A percentile compares a stretch with the other conserved stretches of the same genome.
These are phyloP conservation scores for Wolfiporia cocos DNA, from an alignment of 1,284 basidiomycete species.

Conservation along the genomic window DNA sequence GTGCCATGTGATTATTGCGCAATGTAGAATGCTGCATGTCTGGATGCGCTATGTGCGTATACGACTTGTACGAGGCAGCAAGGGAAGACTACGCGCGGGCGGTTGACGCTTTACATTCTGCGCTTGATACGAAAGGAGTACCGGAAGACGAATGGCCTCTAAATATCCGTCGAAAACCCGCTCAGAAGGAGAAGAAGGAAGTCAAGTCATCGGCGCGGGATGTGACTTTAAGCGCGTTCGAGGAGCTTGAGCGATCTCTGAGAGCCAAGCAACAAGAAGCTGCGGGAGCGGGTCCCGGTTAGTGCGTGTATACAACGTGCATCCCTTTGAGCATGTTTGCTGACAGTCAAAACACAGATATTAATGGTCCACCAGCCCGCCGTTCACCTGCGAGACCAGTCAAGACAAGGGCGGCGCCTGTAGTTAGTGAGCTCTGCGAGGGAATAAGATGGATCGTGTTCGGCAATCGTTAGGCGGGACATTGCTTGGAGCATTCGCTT, in stretches of 20 bases:
- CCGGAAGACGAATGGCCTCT: slow-evolving; percentile 64
- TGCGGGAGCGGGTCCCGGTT: slow-evolving; percentile 16
- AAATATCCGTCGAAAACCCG: slow-evolving; percentile 24
- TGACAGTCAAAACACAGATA: neutral
- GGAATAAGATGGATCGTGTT: slow-evolving; percentile 25
- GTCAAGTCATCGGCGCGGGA: slow-evolving; percentile 24
- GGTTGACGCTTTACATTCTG: slow-evolving; percentile 42
- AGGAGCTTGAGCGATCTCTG: slow-evolving; percentile 56
- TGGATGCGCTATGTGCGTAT: slow-evolving; percentile 84
- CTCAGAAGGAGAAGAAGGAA: slow-evolving; percentile 3
- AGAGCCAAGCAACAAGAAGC: slow-evolving; percentile 34
- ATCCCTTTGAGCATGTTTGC: slow-evolving; percentile 24
- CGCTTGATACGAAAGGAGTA: slow-evolving; percentile 44
- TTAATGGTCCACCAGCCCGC: neutral
- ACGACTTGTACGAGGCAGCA: slow-evolving; percentile 81
- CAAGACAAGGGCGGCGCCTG: neutral
- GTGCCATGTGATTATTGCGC: neutral
- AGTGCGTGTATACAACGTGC: slow-evolving; percentile 6
- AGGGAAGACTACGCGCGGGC: slow-evolving; percentile 59
- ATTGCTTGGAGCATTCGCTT: too few relatives aligned
- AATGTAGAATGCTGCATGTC: slow-evolving; percentile 88
- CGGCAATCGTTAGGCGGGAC: slow-evolving; percentile 25
- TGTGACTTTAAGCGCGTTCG: slow-evolving; percentile 50
- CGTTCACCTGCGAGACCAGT: neutral
- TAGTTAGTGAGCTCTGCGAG: slow-evolving; percentile 18